Conservation (phyloP, 1,284 basidiomycete genomes). For the Vanrija sp. region DNA sequence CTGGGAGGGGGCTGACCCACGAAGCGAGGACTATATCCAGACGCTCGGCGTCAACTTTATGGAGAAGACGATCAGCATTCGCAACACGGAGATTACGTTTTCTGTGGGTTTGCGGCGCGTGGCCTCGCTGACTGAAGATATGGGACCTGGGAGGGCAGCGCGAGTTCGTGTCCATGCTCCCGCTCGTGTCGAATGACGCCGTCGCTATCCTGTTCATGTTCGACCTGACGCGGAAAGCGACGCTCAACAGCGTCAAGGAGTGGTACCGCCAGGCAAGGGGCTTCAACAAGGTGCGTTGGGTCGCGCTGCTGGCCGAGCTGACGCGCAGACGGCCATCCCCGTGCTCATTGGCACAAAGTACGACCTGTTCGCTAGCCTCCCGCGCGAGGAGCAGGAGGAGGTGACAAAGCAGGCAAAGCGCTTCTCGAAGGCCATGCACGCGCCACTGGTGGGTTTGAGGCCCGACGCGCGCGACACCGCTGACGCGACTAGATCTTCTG, state of each 20-base stretch:
- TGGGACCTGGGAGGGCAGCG: slow-evolving; percentile 98
- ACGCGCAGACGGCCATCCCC: slow-evolving; percentile 78
- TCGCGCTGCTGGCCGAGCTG: background rate
- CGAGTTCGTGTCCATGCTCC: slow-evolving; percentile 98
- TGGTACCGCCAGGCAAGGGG: slow-evolving; percentile 98
- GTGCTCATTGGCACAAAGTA: slow-evolving; percentile 97
- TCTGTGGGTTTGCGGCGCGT: slow-evolving; percentile 53
- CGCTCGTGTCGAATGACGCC: slow-evolving; percentile 95
- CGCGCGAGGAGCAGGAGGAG: slow-evolving; percentile 96
- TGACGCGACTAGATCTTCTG: slow-evolving; percentile 68
- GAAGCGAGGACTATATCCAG: slow-evolving; percentile 93
- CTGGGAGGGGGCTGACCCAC: slow-evolving; percentile 5
- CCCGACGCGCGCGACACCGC: background rate
- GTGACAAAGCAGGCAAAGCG: slow-evolving; percentile 97
- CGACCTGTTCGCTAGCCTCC: slow-evolving; percentile 92
- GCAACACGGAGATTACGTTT: slow-evolving; percentile 97
- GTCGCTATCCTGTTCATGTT: slow-evolving; percentile 99
- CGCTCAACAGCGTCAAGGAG: slow-evolving; percentile 95
- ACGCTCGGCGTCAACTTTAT: slow-evolving; percentile 99
- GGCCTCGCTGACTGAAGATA: slow-evolving; percentile 53
- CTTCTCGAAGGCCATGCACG: slow-evolving; percentile 97
- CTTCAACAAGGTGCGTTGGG: slow-evolving; percentile 80
- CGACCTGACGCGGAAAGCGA: slow-evolving; percentile 92
- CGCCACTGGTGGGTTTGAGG: slow-evolving; percentile 59
- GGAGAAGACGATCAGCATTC: slow-evolving; percentile 97